A percentile compares a stretch with the other conserved stretches of the same genome.
phyloP scores from a whole-genome alignment of 768 basidiomycete species.

The Leccinum arenicola region DNA sequence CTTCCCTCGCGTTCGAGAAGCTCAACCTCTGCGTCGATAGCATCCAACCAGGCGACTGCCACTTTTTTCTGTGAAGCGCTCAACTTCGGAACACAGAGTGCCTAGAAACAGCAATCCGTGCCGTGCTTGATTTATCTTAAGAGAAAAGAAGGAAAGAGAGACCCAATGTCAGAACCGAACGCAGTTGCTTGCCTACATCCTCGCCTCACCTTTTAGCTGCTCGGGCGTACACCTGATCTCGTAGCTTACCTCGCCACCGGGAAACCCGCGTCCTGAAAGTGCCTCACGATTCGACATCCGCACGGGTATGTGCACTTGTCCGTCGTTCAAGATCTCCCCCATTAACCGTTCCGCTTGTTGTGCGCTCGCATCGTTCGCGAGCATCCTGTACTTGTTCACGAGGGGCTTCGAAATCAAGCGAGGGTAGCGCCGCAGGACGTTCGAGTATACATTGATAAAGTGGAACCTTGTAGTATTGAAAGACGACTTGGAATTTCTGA shows the following conservation, averaged over 20 bases:
- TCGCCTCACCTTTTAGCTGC: slow-evolving; percentile 43
- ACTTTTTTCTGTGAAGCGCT: slow-evolving; percentile 35
- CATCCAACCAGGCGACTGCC: slow-evolving; percentile 49
- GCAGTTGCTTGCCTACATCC: not conserved
- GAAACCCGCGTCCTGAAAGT: slow-evolving; percentile 53
- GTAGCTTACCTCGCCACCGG: slow-evolving; percentile 58
- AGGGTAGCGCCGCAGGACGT: no score
- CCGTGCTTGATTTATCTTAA: slow-evolving; percentile 71
- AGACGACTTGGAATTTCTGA: no score
- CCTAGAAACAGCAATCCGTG: slow-evolving; percentile 48
- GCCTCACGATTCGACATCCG: slow-evolving; percentile 52
- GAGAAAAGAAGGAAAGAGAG: no score
- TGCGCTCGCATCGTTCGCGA: slow-evolving; percentile 29
- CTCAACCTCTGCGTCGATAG: slow-evolving; percentile 44
- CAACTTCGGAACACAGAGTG: slow-evolving; percentile 51
- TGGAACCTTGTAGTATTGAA: no score
- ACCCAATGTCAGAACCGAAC: no score
- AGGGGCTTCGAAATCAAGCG: slow-evolving; percentile 41
- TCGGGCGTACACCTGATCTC: slow-evolving; percentile 35
- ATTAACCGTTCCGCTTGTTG: slow-evolving; percentile 32
- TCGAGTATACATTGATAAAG: no score
- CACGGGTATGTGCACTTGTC: slow-evolving; percentile 67
- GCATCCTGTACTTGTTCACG: slow-evolving; percentile 18
- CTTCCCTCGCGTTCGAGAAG: slow-evolving; percentile 31
- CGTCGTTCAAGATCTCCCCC: slow-evolving; percentile 58